A percentile compares a stretch with the other conserved stretches of the same genome.
phyloP scores from a whole-genome alignment of 805 yeast genomes.

The Blastobotrys mokoenaii region DNA sequence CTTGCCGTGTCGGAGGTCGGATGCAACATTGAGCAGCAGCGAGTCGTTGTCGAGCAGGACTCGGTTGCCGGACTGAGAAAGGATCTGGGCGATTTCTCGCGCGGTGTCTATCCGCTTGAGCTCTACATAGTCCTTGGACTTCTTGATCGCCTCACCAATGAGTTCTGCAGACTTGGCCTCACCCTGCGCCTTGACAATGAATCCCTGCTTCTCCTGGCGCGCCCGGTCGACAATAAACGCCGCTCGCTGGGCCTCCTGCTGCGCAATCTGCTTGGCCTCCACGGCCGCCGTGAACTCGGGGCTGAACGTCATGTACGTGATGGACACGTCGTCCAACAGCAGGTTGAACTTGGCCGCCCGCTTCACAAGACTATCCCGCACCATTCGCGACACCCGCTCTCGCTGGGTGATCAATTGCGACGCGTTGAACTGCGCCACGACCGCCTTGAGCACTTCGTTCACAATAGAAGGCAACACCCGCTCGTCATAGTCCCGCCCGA shows the following conservation, averaged over 20 bases:
- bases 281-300: constrained; percentile 98
- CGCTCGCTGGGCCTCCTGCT: constrained; percentile 98
- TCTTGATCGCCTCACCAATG: constrained; percentile 98
- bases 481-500: constrained; percentile 94
- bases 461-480: constrained; percentile 96
- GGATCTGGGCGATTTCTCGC: constrained; percentile 81
- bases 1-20: constrained; percentile 50
- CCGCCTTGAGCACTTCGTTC: constrained; percentile 91
- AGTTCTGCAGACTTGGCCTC: constrained; percentile 97
- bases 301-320: constrained; percentile 93
- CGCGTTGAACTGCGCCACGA: constrained; percentile 97
- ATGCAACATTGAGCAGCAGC: constrained; percentile 77
- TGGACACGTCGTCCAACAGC: constrained; percentile 86
- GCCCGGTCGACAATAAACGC: constrained; percentile 97
- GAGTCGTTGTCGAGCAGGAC: constrained; percentile 89
- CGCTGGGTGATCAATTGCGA: constrained; percentile 98
- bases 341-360: constrained; percentile 88
- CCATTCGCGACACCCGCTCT: constrained; percentile 87
- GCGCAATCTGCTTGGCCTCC: constrained; percentile 98
- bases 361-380: constrained; percentile 82
- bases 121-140: constrained; percentile 91
- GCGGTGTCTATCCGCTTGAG: constrained; percentile 96
- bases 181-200: constrained; percentile 96
- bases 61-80: constrained; percentile 83
- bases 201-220: constrained; percentile 92